phyloP scores from a whole-genome alignment of 2,329 filamentous ascomycete genomes.

The Colletotrichum sp. region DNA sequence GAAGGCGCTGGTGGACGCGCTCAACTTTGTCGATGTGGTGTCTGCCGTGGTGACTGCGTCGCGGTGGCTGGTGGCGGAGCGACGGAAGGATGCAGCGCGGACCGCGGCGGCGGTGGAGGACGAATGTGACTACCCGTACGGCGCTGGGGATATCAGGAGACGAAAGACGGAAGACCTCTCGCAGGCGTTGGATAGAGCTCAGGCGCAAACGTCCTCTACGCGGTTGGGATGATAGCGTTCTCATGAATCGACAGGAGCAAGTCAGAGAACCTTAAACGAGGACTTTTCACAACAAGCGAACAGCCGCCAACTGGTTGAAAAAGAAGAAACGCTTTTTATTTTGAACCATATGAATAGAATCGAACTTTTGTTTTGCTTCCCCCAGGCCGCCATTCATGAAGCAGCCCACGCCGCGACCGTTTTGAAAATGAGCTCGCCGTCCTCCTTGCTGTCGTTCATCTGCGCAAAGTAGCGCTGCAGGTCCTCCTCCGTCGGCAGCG shows the following conservation, averaged over 20 bases:
- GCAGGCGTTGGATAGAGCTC: not conserved
- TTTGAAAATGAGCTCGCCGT: not conserved
- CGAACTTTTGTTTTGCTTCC: not conserved
- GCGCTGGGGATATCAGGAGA: not conserved
- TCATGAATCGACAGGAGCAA: not conserved
- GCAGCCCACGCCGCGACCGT: not conserved
- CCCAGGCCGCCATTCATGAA: not conserved
- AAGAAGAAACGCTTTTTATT: not conserved
- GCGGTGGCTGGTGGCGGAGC: not conserved
- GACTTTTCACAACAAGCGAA: not conserved
- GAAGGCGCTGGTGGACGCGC: not conserved
- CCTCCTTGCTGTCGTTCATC: conserved; percentile 5
- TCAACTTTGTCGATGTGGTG: not conserved
- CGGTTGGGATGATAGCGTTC: not conserved
- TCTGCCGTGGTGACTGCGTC: not conserved
- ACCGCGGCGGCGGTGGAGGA: not conserved
- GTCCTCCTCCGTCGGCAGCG: not conserved
- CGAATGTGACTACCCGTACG: not conserved
- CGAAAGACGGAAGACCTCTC: not conserved
- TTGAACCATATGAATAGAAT: not conserved
- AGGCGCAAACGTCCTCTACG: not conserved
- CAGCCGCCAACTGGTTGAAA: not conserved
- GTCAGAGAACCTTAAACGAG: not conserved
- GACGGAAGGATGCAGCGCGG: not conserved
- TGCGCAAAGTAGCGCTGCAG: conserved; percentile 7